Base-by-base conservation (phyloP, 1,284 basidiomycete species). In the Ustilago shanxiensis region DNA sequence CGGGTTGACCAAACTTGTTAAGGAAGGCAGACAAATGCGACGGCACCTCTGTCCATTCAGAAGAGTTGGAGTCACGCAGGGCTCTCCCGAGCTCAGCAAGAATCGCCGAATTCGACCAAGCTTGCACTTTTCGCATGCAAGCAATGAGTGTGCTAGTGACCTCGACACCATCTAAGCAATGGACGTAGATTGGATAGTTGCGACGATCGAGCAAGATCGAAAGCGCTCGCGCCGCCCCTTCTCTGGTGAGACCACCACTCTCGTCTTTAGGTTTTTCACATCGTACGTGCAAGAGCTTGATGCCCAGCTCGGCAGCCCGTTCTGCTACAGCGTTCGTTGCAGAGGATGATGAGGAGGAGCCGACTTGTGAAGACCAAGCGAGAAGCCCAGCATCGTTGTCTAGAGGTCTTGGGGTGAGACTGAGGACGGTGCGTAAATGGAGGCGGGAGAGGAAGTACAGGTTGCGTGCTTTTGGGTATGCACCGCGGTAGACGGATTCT, bases 181-280 rank as follows among this genome's bases (percentile, higher is more conserved):
- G 84, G 1, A 85, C 59, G 54, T 85, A 85, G 41, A 84, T 69
- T 0, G 84, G 84, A 47, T 82, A 64, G n/a, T 80, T 79, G 45
- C 76, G 73, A 20, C 69, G 60, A 41, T 84, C 79, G 26, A 83
- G 76, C 47, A 85, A 50, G 13, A 79, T 67, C 7, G 74, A 60
- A 9, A 85, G 58, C 7, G 82, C 83, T 7, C 74, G 65, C 10
- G 73, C 78, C 4, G 82, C 83, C 24, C 79, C 75, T 63, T 84
- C 83, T 7, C 72, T 66, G 11, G 80, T 79, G 10, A 85, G 72
- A 3, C 80, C 83, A 16, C 79, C 81, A 28, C 77, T 77, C 47
- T 85, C 81, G 50, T 85, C 83, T 64, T 85, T 85, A 28, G 80
- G 79, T 72, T 84, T 85, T 41, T 83, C 83, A 31, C 76, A 80